Evolutionary conservation across 305 asterid genomes (phyloP).

Genomic region (Stenogyne calaminthoides): DNA sequence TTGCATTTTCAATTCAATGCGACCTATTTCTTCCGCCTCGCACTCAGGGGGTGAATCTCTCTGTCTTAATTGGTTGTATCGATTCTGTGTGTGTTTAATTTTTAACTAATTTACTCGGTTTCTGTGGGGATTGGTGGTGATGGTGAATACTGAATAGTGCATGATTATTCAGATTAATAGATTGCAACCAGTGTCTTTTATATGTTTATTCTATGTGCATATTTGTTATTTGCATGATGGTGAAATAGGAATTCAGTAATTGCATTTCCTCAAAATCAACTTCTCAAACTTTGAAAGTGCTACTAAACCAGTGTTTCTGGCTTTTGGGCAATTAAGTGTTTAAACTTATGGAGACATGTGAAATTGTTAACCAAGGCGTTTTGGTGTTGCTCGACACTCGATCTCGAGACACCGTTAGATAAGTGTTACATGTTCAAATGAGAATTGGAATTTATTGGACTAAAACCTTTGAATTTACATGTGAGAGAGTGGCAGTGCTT

Average conservation of each 20-base stretch:
- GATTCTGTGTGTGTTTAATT: neutral
- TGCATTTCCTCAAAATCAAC: neutral
- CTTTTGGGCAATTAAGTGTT: neutral
- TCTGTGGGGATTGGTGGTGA: neutral
- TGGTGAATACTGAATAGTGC: conserved; percentile 5
- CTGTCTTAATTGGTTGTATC: neutral
- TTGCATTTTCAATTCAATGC: conserved; percentile 14
- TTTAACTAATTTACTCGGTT: neutral
- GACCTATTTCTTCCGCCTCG: neutral
- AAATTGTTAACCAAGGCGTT: conserved; percentile 8
- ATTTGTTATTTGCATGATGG: conserved; percentile 23
- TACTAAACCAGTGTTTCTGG: conserved; percentile 6
- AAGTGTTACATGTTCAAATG: neutral
- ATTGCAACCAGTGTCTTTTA: conserved; percentile 6
- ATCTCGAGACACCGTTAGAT: too few species aligned
- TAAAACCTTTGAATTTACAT: too few species aligned
- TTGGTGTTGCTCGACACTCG: neutral
- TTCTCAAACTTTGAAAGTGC: conserved; percentile 1
- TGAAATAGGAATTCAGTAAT: neutral
- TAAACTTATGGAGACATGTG: neutral
- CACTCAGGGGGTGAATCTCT: neutral
- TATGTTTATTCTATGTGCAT: neutral
- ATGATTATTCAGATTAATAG: conserved; percentile 9
- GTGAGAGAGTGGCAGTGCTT: conserved; percentile 3
- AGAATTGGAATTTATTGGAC: neutral